Evolutionary conservation across 371 early-diverging fungal species (phyloP), one percentile per base, ranked within the genome.

Genomic region (Haplosporangium sp.): DNA sequence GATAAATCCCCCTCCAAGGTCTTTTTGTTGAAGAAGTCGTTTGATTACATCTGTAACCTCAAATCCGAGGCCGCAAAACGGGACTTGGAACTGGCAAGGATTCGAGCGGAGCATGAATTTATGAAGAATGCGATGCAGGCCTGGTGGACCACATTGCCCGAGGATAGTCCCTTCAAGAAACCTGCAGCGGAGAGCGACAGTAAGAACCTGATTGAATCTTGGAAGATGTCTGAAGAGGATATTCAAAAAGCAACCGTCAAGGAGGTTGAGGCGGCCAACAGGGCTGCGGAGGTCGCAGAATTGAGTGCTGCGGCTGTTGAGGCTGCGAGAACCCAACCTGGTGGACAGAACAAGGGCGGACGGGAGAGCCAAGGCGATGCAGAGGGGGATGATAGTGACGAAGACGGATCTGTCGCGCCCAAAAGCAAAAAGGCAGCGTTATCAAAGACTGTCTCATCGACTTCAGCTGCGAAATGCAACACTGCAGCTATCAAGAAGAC

Each of bases 1-100:
- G 87, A 93, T 23, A 91, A 91, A 65, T 80, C 88, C 21, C 86
- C 90, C 0, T 87, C 87, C 65, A 91, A 91, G 73, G 89, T 90
- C 2, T 82, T 84, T 40, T 61, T 92, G 55, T 71, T 93, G 51
- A 54, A 73, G 47, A 79, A 73, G 51, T 87, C 89, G 0, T 89
- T 86, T 62, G 88, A 87, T 21, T 86, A 88, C 58, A 90, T 93
- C 52, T 76, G 88, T 14, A 66, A 83, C 13, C 74, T 92, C 12
- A 86, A 86, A 58, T 74, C 55, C 2, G 86, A 87, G 36, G 86
- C 83, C 52, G 82, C 80, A 9, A 82, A 72, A 11, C 86, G 86
- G 18, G 89, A 87, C 55, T 54, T 82, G 36, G 85, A 85, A 20
- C 48, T 87, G 53, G 64, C 73, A 1, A 72, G 79, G 23, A 68